Base-by-base conservation (phyloP, 176 grass and related monocot genomes). In the Lolium multiflorum region DNA sequence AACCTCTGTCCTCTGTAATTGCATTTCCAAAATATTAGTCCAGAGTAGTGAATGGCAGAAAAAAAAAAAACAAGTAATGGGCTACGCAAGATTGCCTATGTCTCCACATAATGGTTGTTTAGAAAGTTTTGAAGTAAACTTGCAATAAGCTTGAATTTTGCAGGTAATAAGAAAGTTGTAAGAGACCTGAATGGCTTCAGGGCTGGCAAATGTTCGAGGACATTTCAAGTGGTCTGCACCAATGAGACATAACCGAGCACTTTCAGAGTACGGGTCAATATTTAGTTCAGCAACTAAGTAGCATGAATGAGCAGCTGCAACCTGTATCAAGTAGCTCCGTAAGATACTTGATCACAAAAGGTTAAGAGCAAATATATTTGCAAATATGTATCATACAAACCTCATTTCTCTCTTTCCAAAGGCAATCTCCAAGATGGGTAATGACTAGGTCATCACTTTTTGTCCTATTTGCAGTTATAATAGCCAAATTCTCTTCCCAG, bases 401-500 rank as follows among this genome's bases (percentile, higher is more conserved):
- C 97, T 99, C 92, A 39, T 82, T 83, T 94, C 87, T 99, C 83
- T 99, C 97, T 89, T 96, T 99, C 97, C 97, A 99, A 35, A 99
- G 92, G 82, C 97, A 96, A 91, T 99, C 97, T 41, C 94, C 97
- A 62, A 99, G 94, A 86, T 99, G 94, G 73, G 95, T 92, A 54
- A 99, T 94, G 57, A 99, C 94, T 71, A 99, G 90, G 74, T 92
- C 90, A 81, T 96, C 97, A 81, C 89, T 90, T 76, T 96, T 99
- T 60, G 97, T 99, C 76, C 94, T 94, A 78, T 99, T 99, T 86
- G 94, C 97, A 55, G 94, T 94, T 79, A 99, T 93, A 72, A 99
- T 94, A 77, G 97, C 97, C 84, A 99, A 91, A 99, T 99, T 99
- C 80, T 96, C 92, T 86, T 96, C 94, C 94, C 97, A 99, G 56